Evolutionary conservation across 1,139 yeast species (phyloP).

Genomic region (Yarrowia galli): DNA sequence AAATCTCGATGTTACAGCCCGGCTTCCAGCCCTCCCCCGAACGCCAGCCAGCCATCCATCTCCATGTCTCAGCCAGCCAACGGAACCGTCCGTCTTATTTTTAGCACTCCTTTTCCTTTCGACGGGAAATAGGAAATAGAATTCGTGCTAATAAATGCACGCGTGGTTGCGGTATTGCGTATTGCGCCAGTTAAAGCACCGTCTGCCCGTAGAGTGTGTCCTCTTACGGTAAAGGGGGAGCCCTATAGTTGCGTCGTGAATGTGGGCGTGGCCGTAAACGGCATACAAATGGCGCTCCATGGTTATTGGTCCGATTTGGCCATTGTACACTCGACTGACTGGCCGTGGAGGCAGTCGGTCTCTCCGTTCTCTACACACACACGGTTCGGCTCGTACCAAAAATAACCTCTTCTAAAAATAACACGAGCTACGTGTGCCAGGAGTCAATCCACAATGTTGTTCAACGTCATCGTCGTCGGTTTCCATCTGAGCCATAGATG

Average conservation of each 20-base stretch:
- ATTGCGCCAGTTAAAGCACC: background rate
- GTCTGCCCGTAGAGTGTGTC: background rate
- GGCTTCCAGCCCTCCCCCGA: background rate
- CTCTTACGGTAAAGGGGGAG: background rate
- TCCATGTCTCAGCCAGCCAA: conserved; percentile 28
- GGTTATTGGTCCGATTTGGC: conserved; percentile 4
- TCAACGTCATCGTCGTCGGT: background rate
- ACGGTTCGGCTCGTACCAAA: background rate
- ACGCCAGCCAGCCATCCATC: conserved; percentile 13
- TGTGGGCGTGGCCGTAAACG: conserved; percentile 2
- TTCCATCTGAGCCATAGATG: background rate
- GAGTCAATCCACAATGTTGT: conserved; percentile 1
- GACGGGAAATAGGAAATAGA: background rate
- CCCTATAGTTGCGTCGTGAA: background rate
- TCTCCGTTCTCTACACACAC: background rate
- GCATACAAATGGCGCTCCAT: conserved; percentile 10
- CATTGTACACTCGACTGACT: background rate
- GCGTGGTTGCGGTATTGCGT: conserved; percentile 22
- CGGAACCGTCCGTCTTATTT: conserved; percentile 6
- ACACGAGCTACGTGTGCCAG: conserved; percentile 6
- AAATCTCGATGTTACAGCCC: background rate
- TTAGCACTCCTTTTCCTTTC: conserved; percentile 2
- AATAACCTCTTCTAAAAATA: conserved; percentile 26
- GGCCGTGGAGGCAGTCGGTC: background rate
- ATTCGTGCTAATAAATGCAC: conserved; percentile 9